phyloP scores from a whole-genome alignment of 257 asterid genomes.

The Solanum appendiculatum region DNA sequence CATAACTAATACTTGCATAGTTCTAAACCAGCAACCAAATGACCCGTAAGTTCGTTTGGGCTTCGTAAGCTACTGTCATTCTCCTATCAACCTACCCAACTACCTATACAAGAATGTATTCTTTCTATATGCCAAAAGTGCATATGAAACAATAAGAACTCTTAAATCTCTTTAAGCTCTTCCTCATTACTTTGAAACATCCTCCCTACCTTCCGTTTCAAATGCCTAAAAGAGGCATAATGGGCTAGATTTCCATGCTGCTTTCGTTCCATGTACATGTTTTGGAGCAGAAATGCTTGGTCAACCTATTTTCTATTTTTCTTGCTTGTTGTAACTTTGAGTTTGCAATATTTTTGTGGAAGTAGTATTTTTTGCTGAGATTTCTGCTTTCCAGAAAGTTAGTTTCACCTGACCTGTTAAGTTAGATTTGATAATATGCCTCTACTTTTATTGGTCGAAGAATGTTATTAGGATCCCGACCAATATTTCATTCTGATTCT shows the following conservation, averaged over 20 bases:
- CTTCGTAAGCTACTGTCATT: background rate
- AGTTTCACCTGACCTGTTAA: background rate
- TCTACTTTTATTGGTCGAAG: background rate
- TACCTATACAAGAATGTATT: background rate
- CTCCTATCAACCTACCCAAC: background rate
- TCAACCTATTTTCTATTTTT: background rate
- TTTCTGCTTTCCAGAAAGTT: background rate
- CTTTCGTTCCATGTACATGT: background rate
- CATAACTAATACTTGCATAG: background rate
- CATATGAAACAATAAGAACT: background rate
- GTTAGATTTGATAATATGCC: background rate
- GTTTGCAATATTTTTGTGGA: background rate
- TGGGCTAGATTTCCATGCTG: background rate
- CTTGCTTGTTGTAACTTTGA: background rate
- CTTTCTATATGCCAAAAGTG: background rate
- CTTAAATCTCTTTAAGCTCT: background rate
- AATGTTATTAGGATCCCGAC: background rate
- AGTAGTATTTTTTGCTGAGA: background rate
- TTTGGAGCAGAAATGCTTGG: background rate
- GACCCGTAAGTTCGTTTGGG: background rate
- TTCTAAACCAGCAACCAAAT: background rate
- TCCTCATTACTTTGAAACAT: background rate
- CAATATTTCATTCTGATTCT: background rate
- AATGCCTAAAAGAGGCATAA: background rate
- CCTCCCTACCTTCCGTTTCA: background rate